A percentile compares a stretch with the other conserved stretches of the same genome.
These are phyloP conservation scores for Suillus ampliporus DNA, from an alignment of 768 basidiomycete genomes.

Conservation along the genomic window DNA sequence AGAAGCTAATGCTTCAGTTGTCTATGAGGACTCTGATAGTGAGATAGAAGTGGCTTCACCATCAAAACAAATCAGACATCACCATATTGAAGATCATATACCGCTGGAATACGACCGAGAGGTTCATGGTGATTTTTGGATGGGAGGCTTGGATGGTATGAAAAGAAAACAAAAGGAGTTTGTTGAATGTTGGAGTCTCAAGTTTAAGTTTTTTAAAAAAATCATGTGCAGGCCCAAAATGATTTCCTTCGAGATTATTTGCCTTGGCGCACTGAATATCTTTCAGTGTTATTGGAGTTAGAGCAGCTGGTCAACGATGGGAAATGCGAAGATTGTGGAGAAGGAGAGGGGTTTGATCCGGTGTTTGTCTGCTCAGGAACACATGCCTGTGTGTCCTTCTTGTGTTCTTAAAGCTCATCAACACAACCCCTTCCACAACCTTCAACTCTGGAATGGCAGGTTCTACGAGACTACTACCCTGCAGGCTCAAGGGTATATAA, in stretches of 20 bases:
- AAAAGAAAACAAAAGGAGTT: background rate
- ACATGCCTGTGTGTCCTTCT: conserved; percentile 7
- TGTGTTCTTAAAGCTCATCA: conserved; percentile 4
- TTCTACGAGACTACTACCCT: background rate
- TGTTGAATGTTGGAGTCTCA: background rate
- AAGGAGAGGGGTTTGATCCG: background rate
- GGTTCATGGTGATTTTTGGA: too few relatives aligned
- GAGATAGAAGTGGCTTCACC: too few relatives aligned
- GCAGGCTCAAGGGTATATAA: too few relatives aligned
- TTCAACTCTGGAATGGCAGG: conserved; percentile 30
- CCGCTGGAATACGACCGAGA: too few relatives aligned
- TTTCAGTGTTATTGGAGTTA: background rate
- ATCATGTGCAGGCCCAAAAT: conserved; percentile 11
- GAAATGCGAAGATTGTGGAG: conserved; percentile 1
- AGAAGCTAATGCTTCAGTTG: too few relatives aligned
- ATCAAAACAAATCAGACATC: too few relatives aligned
- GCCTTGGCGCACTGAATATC: conserved; percentile 4
- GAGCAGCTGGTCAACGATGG: background rate
- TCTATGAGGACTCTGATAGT: too few relatives aligned
- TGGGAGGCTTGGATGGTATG: too few relatives aligned
- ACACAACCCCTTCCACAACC: conserved; percentile 19
- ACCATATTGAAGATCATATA: too few relatives aligned
- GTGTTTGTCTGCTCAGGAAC: background rate
- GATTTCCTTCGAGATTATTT: conserved; percentile 9
- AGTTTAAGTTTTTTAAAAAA: conserved; percentile 1